Base-by-base conservation (phyloP, 176 grass and related monocot species). In the Metroxylon sagu region DNA sequence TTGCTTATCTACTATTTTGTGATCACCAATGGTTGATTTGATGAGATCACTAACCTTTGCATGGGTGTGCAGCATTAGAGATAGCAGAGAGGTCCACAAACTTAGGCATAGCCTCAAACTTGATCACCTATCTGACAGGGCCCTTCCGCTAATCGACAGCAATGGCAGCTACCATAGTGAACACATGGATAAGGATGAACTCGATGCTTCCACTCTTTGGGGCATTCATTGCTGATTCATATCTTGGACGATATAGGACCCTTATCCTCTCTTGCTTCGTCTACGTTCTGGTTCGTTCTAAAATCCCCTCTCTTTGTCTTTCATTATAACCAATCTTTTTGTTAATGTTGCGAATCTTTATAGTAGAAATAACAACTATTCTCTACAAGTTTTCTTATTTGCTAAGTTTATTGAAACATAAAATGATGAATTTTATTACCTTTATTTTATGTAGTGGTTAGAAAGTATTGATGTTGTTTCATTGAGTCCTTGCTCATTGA, bases 81-180 rank as follows among this genome's bases (percentile, higher is more conserved):
- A 79, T 82, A 16, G 87, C 82, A 26, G 82, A 90, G 87, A 52
- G 82, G 59, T 86, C 71, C 62, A 71, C 87, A 53, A 86, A 79
- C 79, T 74, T 72, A 60, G 87, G 87, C 0, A 73, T 90, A 27
- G 57, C 74, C 57, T 76, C 78, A 18, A 90, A 86, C 71, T 74
- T 90, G 52, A 90, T 90, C 62, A 82, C 59, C 59, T 90, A 85
- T 72, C 74, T 90, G 49, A 90, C 87, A 23, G 87, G 79, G 0
- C 82, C 74, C 49, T 67, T 90, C 7, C 67, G 65, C 19, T 61
- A 83, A 76, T 73, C 80, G 23, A 80, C 77, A 19, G 87, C 83
- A 29, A 14, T 56, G 26, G 83, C 87, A 0, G 87, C 87, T 1
- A 79, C 83, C 53, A 56, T 83, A 52, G 70, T 90, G 62, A 74